phyloP scores from a whole-genome alignment of 1,284 basidiomycete species.

The Tilletia setariae region DNA sequence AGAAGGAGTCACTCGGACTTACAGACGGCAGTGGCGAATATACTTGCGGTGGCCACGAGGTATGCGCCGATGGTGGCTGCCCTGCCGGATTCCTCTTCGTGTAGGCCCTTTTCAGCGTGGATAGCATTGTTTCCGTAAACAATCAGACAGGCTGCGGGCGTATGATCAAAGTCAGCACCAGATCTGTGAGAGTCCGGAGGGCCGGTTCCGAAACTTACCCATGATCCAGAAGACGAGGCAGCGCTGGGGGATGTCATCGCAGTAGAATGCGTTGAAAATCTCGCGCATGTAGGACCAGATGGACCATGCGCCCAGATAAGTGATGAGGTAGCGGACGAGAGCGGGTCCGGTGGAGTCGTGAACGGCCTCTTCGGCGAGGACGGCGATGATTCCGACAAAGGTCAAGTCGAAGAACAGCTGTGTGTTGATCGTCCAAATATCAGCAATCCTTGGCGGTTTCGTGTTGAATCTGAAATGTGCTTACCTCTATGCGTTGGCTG shows the following conservation, averaged over 20 bases:
- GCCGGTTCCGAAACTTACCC: constrained; percentile 1
- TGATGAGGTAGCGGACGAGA: constrained; percentile 39
- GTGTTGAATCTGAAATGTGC: not conserved
- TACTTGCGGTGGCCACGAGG: constrained; percentile 26
- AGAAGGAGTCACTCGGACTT: not conserved
- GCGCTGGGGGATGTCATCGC: constrained; percentile 38
- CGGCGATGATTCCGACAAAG: constrained; percentile 44
- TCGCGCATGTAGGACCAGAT: constrained; percentile 45
- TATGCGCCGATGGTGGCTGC: constrained; percentile 39
- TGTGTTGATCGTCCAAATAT: not conserved
- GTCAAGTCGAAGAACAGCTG: constrained; percentile 42
- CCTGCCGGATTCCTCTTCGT: constrained; percentile 28
- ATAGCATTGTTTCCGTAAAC: constrained; percentile 46
- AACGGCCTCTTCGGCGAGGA: constrained; percentile 38
- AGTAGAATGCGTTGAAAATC: constrained; percentile 44
- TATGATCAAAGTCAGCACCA: not conserved
- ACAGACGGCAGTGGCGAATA: constrained; percentile 6
- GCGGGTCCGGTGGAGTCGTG: constrained; percentile 34
- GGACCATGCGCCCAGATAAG: constrained; percentile 39
- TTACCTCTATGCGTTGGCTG: constrained; percentile 29
- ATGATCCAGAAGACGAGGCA: constrained; percentile 43
- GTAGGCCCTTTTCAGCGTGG: constrained; percentile 22
- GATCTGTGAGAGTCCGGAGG: not conserved
- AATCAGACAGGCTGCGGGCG: constrained; percentile 25
- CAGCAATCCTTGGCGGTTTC: not conserved